phyloP scores from a whole-genome alignment of 2,329 filamentous ascomycete species.

The Penicillium occitanis region DNA sequence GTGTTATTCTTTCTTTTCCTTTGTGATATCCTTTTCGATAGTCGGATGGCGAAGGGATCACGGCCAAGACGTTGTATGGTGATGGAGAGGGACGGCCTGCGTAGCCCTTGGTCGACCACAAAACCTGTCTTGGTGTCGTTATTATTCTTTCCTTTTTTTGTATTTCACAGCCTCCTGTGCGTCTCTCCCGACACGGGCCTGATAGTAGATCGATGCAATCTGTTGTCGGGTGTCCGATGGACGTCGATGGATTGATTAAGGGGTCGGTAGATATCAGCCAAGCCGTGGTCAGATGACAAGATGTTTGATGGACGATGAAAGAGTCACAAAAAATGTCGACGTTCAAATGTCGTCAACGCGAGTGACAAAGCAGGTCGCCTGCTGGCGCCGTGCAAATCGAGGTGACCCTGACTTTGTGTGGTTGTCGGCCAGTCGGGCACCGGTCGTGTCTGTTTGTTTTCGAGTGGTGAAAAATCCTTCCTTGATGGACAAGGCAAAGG shows the following conservation, averaged over 20 bases:
- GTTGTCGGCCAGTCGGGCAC: background rate
- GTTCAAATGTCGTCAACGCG: background rate
- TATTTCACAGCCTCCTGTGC: background rate
- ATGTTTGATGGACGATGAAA: slow-evolving; percentile 4
- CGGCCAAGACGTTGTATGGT: slow-evolving; percentile 5
- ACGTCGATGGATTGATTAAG: background rate
- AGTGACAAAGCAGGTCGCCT: slow-evolving; percentile 16
- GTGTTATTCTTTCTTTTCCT: background rate
- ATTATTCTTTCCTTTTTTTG: background rate
- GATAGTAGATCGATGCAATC: background rate
- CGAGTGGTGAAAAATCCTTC: background rate
- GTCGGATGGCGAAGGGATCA: background rate
- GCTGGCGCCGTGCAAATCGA: slow-evolving; percentile 15
- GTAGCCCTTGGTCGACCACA: slow-evolving; percentile 34
- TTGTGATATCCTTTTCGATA: background rate
- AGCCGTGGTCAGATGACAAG: slow-evolving; percentile 21
- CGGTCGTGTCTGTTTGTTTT: slow-evolving; percentile 7
- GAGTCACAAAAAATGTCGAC: background rate
- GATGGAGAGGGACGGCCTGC: slow-evolving; percentile 39
- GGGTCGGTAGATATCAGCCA: background rate
- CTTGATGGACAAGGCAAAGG: slow-evolving; percentile 11
- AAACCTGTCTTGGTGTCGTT: background rate
- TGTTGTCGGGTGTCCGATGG: background rate
- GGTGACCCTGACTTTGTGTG: slow-evolving; percentile 15
- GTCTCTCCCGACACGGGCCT: slow-evolving; percentile 16